A percentile compares a stretch with the other conserved stretches of the same genome.
Conservation (phyloP, 352 stramenopile genomes). For the Phytophthora rubi region DNA sequence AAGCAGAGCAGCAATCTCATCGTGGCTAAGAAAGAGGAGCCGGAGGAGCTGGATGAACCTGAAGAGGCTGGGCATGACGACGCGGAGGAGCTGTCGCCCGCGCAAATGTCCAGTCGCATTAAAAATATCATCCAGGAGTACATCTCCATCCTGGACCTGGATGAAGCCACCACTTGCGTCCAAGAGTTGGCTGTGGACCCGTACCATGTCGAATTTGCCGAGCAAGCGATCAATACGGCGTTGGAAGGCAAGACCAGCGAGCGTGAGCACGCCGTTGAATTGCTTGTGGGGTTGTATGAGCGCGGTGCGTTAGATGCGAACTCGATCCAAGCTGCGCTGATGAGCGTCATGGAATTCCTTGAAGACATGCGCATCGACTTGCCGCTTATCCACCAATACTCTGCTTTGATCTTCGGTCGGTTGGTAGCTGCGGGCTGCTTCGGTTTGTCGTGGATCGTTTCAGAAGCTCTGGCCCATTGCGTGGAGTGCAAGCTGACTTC, state of each 20-base stretch:
- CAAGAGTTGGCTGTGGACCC: slow-evolving; percentile 64
- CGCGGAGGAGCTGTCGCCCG: slow-evolving; percentile 32
- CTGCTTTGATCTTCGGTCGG: slow-evolving; percentile 70
- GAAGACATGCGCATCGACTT: slow-evolving; percentile 90
- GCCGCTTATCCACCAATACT: slow-evolving; percentile 83
- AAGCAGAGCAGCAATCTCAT: slow-evolving; percentile 84
- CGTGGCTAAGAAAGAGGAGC: slow-evolving; percentile 56
- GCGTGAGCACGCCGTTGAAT: slow-evolving; percentile 69
- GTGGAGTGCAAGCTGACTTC: slow-evolving; percentile 72
- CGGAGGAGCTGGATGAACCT: slow-evolving; percentile 39
- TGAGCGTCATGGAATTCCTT: slow-evolving; percentile 82
- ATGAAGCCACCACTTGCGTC: slow-evolving; percentile 78
- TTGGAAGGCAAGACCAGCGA: slow-evolving; percentile 80
- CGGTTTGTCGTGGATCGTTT: slow-evolving; percentile 83
- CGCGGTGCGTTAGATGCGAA: slow-evolving; percentile 65
- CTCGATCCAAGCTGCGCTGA: slow-evolving; percentile 72
- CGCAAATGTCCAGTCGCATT: slow-evolving; percentile 73
- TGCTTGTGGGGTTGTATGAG: slow-evolving; percentile 83
- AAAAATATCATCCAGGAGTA: slow-evolving; percentile 91
- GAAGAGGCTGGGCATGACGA: slow-evolving; percentile 31
- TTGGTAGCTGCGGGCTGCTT: slow-evolving; percentile 85
- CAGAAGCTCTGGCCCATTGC: slow-evolving; percentile 53
- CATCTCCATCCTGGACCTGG: slow-evolving; percentile 75
- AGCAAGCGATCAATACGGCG: slow-evolving; percentile 72
- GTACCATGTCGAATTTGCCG: slow-evolving; percentile 68